Conservation (phyloP, 2,329 filamentous ascomycete species). For the Talaromyces funiculosus region DNA sequence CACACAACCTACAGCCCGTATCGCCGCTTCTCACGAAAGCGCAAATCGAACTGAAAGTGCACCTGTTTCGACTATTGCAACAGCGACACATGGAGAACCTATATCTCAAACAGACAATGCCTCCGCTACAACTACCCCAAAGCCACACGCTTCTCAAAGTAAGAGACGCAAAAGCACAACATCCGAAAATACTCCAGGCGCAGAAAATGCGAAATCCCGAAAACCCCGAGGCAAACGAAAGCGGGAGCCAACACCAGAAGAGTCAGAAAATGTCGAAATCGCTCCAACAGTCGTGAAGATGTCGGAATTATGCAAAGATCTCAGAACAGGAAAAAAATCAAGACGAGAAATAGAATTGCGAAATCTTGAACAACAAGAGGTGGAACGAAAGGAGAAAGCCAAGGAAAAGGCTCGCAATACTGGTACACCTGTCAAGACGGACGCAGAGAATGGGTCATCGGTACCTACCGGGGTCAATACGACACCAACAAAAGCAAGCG, state of each 20-base stretch:
- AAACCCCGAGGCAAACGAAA: conserved; percentile 28
- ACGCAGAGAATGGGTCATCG: conserved; percentile 20
- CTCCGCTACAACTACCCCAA: conserved; percentile 18
- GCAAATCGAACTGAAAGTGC: not conserved
- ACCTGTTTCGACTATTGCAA: not conserved
- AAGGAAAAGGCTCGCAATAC: conserved; percentile 26
- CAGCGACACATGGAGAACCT: not conserved
- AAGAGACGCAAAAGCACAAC: conserved; percentile 25
- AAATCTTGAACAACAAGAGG: conserved; percentile 52
- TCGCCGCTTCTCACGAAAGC: not conserved
- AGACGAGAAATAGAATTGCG: conserved; percentile 53
- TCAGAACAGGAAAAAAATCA: conserved; percentile 52
- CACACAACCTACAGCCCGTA: not conserved
- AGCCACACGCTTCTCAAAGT: conserved; percentile 20
- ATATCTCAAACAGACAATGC: not conserved
- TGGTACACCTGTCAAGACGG: conserved; percentile 22
- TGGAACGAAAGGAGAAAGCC: conserved; percentile 39
- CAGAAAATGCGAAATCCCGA: conserved; percentile 19
- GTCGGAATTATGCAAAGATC: conserved; percentile 52
- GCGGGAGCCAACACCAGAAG: conserved; percentile 43
- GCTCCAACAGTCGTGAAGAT: conserved; percentile 52
- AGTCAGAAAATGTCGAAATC: conserved; percentile 47
- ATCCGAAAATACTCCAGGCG: conserved; percentile 7
- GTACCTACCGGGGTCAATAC: conserved; percentile 18
- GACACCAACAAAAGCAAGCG: conserved; percentile 26